A percentile compares a stretch with the other conserved stretches of the same genome.
Conservation (phyloP, 106 monocot genomes). For the Amphibolis antarctica region DNA sequence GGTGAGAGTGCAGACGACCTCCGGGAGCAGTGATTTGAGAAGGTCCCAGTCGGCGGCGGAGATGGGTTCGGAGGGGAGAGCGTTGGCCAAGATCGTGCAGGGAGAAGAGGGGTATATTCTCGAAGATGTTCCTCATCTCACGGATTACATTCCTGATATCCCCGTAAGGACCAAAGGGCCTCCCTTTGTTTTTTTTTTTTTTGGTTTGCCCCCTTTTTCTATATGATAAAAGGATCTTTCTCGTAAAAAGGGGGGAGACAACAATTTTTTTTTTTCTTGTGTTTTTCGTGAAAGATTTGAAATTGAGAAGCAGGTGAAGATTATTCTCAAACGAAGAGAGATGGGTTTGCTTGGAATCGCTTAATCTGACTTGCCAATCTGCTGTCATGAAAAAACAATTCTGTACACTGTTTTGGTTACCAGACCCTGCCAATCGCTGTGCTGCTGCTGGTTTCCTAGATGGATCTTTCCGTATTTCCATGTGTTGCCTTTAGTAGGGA, state of each 20-base stretch:
- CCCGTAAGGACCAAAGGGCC: constrained; percentile 18
- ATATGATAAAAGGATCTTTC: too few species aligned
- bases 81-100: constrained; percentile 10
- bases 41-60: neutral
- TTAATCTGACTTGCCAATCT: too few species aligned
- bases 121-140: constrained; percentile 49
- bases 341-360: neutral
- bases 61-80: constrained; percentile 11
- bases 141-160: constrained; percentile 36
- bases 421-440: too few species aligned
- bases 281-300: too few species aligned
- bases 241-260: too few species aligned
- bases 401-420: too few species aligned
- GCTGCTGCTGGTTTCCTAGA: too few species aligned
- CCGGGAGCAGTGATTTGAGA: neutral
- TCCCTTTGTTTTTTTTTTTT: neutral
- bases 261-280: neutral
- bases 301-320: neutral
- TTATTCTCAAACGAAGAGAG: neutral
- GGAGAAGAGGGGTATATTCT: constrained; percentile 35
- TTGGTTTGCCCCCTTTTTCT: neutral
- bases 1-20: neutral
- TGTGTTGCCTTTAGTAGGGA: too few species aligned
- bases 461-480: too few species aligned
- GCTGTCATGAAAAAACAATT: too few species aligned